Base-by-base conservation (phyloP, 1,139 yeast species). In the Hyphopichia khmerensis region DNA sequence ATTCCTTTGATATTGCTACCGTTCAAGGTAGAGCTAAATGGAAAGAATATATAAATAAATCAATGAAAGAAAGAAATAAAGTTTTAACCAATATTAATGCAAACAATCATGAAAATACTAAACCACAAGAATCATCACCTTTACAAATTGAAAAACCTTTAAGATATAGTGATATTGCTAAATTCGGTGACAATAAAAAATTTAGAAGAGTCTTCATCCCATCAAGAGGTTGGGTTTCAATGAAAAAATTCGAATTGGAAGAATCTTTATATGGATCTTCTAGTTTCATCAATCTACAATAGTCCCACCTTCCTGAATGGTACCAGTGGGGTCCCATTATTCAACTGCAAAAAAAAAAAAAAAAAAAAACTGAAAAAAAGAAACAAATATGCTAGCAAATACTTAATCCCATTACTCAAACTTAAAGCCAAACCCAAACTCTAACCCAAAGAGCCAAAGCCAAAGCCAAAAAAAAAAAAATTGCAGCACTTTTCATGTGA, bases 191-290 rank as follows among this genome's bases (percentile, higher is more conserved):
- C 26, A 58, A 60, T 19, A 64, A 60, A 34, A 63, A 55, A 3
- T 72, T 69, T 45, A 67, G 77, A 35, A 57, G 84, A 29, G 53
- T 79, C 5, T 76, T 73, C 47, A 60, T 79, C 19, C 82, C 81
- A 1, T 73, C 73, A 3, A 57, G 78, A 38, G 84, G 84, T 0
- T 80, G 85, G 85, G 64, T 75, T 2, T 45, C 62, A 6, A 45
- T 51, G 7, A 59, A 50, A 39, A 56, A 60, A 41, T 51, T 75
- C 34, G 66, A 64, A 42, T 55, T 51, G 38, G 78, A 69, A 43
- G 56, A 50, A 35, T 14, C 17, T 8, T 15, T 31, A n/a, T 48
- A 42, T 35, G 64, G 64, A 6, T 18, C 21, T 2, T 31, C 24
- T 16, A 32, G 36, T n/a, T 17, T 23, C 3, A 17, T 38, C 8